These are phyloP conservation scores for Hamamelis virginiana DNA, from an alignment of 164 flowering plant species.

Conservation along the genomic window DNA sequence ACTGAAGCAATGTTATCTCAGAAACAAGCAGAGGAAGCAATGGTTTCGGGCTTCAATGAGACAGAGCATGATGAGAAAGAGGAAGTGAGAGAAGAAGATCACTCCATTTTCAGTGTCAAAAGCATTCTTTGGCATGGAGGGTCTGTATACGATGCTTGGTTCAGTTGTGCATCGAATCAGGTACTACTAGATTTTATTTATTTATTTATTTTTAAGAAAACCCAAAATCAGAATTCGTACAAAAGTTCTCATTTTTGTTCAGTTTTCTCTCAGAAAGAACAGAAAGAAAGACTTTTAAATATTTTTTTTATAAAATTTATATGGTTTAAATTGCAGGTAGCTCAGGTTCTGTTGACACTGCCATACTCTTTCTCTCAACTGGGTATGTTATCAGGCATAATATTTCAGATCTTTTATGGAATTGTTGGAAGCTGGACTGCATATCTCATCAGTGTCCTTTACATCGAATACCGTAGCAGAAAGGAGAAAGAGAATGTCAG, in stretches of 20 bases:
- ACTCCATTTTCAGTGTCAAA: constrained; percentile 26
- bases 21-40: constrained; percentile 32
- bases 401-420: constrained; percentile 68
- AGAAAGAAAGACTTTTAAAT: background rate
- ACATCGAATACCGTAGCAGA: constrained; percentile 68
- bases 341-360: constrained; percentile 68
- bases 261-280: too few species aligned
- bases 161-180: constrained; percentile 77
- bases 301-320: background rate
- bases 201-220: too few species aligned
- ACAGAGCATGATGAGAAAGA: constrained; percentile 18
- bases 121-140: constrained; percentile 73
- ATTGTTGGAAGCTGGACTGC: constrained; percentile 80
- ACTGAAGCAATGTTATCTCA: constrained; percentile 16
- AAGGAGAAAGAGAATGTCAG: constrained; percentile 69
- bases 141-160: constrained; percentile 81
- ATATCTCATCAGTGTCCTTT: constrained; percentile 66
- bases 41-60: constrained; percentile 26
- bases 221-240: background rate
- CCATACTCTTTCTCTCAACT: constrained; percentile 79
- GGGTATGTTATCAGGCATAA: constrained; percentile 70
- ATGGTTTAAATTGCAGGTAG: constrained; percentile 42
- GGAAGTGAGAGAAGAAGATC: constrained; percentile 12
- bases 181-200: too few species aligned
- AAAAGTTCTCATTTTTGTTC: too few species aligned